Base-by-base conservation (phyloP, 768 basidiomycete species). In the Inosperma sp. region DNA sequence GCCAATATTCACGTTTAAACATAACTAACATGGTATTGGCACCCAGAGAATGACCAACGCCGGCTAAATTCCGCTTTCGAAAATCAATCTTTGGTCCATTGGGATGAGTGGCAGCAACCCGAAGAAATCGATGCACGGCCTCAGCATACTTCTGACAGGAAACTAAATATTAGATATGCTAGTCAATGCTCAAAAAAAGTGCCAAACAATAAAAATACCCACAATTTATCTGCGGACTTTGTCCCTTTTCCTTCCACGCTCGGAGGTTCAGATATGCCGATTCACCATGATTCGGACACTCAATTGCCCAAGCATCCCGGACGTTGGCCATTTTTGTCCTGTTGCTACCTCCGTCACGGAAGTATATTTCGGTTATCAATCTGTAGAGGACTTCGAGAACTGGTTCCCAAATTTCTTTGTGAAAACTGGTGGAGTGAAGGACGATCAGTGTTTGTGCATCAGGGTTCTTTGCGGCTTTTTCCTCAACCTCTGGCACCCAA, bases 341-440 rank as follows among this genome's bases (percentile, higher is more conserved):
- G 35, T 34, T 46, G 31, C n/a, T 12, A 23, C 21, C 30, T 9
- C 30, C 27, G 27, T 33, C n/a, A 27, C n/a, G 39, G 30, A 17
- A 27, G 22, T 52, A 23, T 43, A 41, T 26, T 36, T 50, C 45
- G 35, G 47, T 17, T 14, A 66, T 62, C 21, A 69, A 61, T 0
- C 63, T 37, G 43, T 84, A 79, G 19, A 87, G 55, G 12, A 67
- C 68, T 19, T 72, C 70, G 12, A 86, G 56, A 3, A 77, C 74
- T 2, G 84, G 82, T 55, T 84, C 81, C 83, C 82, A 86, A 2
- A 78, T 81, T 66, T 87, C 84, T 62, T 86, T 86, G 68, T 84
- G 84, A 58, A 83, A 86, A 62, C 83, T 83, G 2, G 84, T 86
- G 4, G 82, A 79, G 61, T 86, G 84, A 2, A 84, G 67, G n/a